A percentile compares a stretch with the other conserved stretches of the same genome.
Conservation (phyloP, 257 asterid species). For the Nicotiana sylvestris region DNA sequence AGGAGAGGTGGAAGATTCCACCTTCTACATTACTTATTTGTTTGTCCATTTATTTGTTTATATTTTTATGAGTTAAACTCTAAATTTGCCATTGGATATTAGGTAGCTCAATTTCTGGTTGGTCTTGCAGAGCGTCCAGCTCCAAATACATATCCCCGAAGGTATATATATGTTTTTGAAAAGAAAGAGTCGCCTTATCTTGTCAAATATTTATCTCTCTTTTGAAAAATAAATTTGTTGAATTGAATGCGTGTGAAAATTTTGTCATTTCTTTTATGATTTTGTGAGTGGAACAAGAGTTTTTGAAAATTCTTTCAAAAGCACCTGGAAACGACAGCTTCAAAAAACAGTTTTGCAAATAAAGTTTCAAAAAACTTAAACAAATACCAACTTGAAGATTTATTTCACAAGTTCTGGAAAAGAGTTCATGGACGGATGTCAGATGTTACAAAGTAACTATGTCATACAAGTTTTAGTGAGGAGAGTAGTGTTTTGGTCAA, state of each 20-base stretch:
- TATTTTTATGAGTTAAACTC: slow-evolving; percentile 8
- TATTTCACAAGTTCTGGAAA: not conserved
- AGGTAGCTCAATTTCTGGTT: slow-evolving; percentile 92
- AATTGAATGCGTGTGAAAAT: not conserved
- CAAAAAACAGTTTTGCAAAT: not conserved
- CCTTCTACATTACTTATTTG: slow-evolving; percentile 17
- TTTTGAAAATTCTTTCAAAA: not conserved
- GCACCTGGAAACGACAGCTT: not conserved
- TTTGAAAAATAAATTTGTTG: not conserved
- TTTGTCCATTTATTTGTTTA: slow-evolving; percentile 17
- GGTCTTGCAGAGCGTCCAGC: slow-evolving; percentile 86
- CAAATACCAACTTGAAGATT: not conserved
- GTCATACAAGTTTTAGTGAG: not conserved
- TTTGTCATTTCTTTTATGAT: not conserved
- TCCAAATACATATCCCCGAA: slow-evolving; percentile 66
- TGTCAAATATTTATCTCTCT: not conserved
- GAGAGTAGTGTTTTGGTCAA: not conserved
- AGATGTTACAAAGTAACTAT: not conserved
- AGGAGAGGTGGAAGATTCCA: slow-evolving; percentile 60
- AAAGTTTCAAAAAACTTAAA: not conserved
- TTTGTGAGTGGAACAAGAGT: not conserved
- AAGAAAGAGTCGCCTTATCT: not conserved
- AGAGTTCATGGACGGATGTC: too few relatives aligned
- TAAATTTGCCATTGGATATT: slow-evolving; percentile 12
- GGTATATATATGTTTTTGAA: slow-evolving; percentile 33